These are phyloP conservation scores for Jimgerdemannia lactiflua DNA, from an alignment of 192 early-diverging fungal genomes.

Conservation along the genomic window DNA sequence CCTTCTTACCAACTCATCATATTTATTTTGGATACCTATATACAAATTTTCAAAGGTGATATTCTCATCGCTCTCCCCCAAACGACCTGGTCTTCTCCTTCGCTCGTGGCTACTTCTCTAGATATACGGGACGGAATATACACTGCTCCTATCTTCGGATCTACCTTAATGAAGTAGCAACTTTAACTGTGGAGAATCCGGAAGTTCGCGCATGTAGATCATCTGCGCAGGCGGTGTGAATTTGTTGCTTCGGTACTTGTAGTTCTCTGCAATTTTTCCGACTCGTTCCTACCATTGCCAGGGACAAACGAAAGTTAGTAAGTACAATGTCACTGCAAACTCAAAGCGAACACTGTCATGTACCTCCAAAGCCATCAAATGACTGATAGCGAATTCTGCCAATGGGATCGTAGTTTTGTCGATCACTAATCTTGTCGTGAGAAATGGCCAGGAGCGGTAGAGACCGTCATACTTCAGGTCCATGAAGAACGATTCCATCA, in stretches of 20 bases:
- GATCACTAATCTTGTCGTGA: constrained; percentile 14
- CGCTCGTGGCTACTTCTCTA: not conserved
- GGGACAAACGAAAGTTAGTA: constrained; percentile 8
- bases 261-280: constrained; percentile 13
- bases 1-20: too few species aligned
- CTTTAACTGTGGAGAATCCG: constrained; percentile 10
- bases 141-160: not conserved
- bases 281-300: constrained; percentile 14
- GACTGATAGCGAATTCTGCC: constrained; percentile 14
- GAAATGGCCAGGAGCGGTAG: constrained; percentile 18
- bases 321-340: constrained; percentile 13
- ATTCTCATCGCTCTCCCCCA: not conserved
- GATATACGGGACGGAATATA: not conserved
- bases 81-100: not conserved
- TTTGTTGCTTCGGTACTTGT: constrained; percentile 12
- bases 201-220: constrained; percentile 11
- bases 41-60: not conserved
- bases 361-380: constrained; percentile 23
- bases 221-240: constrained; percentile 6
- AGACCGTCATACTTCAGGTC: constrained; percentile 21
- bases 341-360: not conserved
- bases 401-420: constrained; percentile 19
- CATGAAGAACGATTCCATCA: constrained; percentile 14
- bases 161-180: constrained; percentile 11
- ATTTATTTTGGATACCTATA: too few species aligned